Evolutionary conservation across 306 rosid species (phyloP).

Genomic region (Canavalia gladiata): DNA sequence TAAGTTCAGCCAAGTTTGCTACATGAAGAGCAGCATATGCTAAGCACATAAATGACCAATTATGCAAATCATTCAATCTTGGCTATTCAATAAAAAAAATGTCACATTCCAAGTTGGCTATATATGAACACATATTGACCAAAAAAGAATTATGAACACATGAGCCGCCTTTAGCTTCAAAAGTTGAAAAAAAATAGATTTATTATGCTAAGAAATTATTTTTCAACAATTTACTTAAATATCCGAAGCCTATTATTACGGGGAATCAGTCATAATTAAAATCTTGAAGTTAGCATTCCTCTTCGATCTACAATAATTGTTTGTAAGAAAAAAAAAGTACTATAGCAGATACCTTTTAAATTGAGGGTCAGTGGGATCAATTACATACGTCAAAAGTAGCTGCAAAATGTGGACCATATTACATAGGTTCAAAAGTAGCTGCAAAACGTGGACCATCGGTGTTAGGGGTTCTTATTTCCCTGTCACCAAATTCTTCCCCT

Average conservation of each 20-base stretch:
- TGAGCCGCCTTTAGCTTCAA: slow-evolving; percentile 1
- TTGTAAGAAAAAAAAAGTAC: neutral
- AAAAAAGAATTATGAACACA: neutral
- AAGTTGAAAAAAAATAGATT: neutral
- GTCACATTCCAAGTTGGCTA: neutral
- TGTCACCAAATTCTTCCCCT: neutral
- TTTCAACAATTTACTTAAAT: neutral
- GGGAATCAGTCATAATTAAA: neutral
- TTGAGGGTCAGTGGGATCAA: neutral
- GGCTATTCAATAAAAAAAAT: neutral
- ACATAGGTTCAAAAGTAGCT: neutral
- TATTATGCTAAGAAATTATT: neutral
- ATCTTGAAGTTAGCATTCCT: neutral
- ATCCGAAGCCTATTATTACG: neutral
- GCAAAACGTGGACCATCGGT: neutral
- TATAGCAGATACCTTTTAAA: neutral
- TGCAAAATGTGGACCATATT: neutral
- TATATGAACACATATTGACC: slow-evolving; percentile 1
- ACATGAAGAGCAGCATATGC: too few relatives aligned
- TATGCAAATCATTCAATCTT: neutral
- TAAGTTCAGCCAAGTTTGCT: too few relatives aligned
- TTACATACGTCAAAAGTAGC: neutral
- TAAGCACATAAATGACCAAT: neutral
- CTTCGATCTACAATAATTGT: neutral
- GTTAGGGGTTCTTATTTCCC: neutral